Percentiles rank a stretch among this genome's conserved stretches.
These are phyloP conservation scores for Populus pruinosa DNA, from an alignment of 345 rosid species.

Conservation along the genomic window DNA sequence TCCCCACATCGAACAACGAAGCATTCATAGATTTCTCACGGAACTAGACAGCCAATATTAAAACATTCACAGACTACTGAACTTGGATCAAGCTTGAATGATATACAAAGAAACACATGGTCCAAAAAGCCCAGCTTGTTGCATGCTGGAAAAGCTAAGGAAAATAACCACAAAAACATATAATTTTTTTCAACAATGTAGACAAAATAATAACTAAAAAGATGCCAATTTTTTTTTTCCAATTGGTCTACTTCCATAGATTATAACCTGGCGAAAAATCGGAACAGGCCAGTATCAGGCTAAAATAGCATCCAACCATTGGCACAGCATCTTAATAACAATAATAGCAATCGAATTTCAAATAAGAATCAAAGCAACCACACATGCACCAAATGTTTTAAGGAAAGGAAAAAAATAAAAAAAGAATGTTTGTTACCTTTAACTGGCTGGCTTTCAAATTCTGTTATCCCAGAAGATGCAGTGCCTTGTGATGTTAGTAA, in stretches of 20 bases:
- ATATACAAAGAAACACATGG: background rate
- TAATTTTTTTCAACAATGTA: background rate
- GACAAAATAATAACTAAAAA: background rate
- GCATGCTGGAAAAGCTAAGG: background rate
- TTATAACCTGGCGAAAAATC: too few species aligned
- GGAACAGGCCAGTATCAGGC: background rate
- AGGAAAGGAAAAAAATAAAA: too few species aligned
- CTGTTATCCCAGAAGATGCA: conserved; percentile 59
- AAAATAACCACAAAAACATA: background rate
- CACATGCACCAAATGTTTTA: background rate
- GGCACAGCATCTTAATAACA: background rate
- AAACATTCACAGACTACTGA: background rate
- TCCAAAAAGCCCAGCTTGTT: background rate
- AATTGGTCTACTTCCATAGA: background rate
- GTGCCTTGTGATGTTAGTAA: conserved; percentile 56
- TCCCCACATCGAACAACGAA: background rate
- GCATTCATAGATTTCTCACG: background rate
- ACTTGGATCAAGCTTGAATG: background rate
- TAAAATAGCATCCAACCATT: background rate
- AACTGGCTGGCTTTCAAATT: conserved; percentile 41
- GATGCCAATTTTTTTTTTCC: background rate
- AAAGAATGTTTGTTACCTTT: conserved; percentile 37
- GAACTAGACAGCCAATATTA: background rate
- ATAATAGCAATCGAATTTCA: too few species aligned
- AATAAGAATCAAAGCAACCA: background rate